Percentiles rank a stretch among this genome's conserved stretches.
phyloP scores from a whole-genome alignment of 2,329 filamentous ascomycete species.

The Aspergillus pseudonomiae region DNA sequence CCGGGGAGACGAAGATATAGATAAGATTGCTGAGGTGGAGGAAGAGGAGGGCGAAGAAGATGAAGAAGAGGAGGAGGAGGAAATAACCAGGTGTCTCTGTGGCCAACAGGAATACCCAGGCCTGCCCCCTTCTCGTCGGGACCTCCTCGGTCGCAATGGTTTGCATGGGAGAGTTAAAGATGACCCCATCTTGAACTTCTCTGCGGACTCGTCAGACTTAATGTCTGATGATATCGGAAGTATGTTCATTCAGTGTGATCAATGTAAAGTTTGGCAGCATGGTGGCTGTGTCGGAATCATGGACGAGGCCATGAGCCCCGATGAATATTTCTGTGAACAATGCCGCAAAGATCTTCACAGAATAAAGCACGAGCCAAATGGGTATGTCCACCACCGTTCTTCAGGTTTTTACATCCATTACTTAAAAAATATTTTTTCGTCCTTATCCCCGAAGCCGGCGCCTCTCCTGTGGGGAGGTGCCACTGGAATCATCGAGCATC shows the following conservation, averaged over 20 bases:
- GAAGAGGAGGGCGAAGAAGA: constrained; percentile 66
- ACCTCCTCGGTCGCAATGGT: constrained; percentile 57
- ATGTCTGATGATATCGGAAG: constrained; percentile 85
- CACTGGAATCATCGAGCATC: not conserved
- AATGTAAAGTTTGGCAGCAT: constrained; percentile 98
- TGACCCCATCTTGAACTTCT: constrained; percentile 60
- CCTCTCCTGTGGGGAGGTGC: not conserved
- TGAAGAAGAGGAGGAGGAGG: constrained; percentile 83
- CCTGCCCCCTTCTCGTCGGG: constrained; percentile 63
- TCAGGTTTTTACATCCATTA: not conserved
- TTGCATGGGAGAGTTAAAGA: constrained; percentile 57
- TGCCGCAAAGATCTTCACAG: constrained; percentile 91
- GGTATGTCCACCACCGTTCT: constrained; percentile 62
- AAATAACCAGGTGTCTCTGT: constrained; percentile 94
- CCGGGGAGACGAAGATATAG: constrained; percentile 66
- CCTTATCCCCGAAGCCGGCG: not conserved
- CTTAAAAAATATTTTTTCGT: not conserved
- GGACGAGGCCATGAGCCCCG: constrained; percentile 87
- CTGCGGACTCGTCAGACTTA: constrained; percentile 60
- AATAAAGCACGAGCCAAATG: constrained; percentile 76
- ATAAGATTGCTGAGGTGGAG: constrained; percentile 47
- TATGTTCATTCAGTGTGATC: constrained; percentile 96
- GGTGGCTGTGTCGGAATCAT: constrained; percentile 97
- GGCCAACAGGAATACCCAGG: constrained; percentile 94
- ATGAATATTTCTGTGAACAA: constrained; percentile 97